Percentiles rank a stretch among this genome's conserved stretches.
Evolutionary conservation across 2,329 filamentous ascomycete species (phyloP).

Genomic region (Periconia macrospinosa): DNA sequence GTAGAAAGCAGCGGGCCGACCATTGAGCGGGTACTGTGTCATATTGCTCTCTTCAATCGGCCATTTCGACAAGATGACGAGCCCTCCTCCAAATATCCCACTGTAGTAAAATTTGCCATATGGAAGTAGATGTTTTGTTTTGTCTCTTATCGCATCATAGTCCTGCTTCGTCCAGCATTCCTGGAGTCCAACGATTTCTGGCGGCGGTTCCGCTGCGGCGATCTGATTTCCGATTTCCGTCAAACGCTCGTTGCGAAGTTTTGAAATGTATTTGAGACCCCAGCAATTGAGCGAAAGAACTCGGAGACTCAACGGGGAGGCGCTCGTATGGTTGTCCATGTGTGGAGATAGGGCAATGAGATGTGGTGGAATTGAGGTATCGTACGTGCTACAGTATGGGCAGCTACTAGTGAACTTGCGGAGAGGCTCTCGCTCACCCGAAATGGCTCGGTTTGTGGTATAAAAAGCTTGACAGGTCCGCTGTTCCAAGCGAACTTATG

Average conservation of each 20-base stretch:
- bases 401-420: too few relatives aligned
- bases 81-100: conserved; percentile 84
- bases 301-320: conserved; percentile 61
- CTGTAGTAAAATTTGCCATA: conserved; percentile 92
- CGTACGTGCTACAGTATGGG: too few relatives aligned
- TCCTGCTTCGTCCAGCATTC: conserved; percentile 92
- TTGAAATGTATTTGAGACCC: conserved; percentile 87
- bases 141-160: conserved; percentile 74
- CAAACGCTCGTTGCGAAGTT: conserved; percentile 75
- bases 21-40: conserved; percentile 86
- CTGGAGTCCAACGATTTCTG: conserved; percentile 89
- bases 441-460: too few relatives aligned
- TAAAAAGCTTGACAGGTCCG: too few relatives aligned
- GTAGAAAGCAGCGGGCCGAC: conserved; percentile 89
- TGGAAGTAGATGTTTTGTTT: conserved; percentile 74
- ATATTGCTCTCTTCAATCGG: conserved; percentile 89
- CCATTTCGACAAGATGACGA: conserved; percentile 89
- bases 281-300: conserved; percentile 94
- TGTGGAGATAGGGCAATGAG: conserved; percentile 3
- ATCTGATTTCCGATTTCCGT: conserved; percentile 82
- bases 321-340: conserved; percentile 23
- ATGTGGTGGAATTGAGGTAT: too few relatives aligned
- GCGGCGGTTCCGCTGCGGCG: conserved; percentile 65
- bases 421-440: too few relatives aligned
- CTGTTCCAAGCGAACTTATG: too few relatives aligned